Conservation (phyloP, 768 basidiomycete species). For the Suillus plorans region DNA sequence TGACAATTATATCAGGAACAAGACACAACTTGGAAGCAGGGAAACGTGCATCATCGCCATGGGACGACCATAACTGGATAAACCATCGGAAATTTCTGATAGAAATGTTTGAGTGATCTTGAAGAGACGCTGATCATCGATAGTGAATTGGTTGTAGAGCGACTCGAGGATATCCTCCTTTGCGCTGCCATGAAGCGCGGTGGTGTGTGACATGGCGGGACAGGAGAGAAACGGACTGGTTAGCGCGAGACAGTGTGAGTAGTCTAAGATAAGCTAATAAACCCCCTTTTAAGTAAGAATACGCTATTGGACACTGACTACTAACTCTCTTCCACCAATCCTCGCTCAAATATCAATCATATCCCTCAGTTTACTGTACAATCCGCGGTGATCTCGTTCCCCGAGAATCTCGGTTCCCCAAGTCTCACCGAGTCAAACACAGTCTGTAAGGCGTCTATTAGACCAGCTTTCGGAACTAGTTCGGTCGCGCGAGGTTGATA, state of each 20-base stretch:
- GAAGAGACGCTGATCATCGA: conserved; percentile 59
- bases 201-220: conserved; percentile 35
- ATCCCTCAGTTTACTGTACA: not conserved
- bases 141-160: conserved; percentile 72
- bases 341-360: not conserved
- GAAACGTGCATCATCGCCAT: conserved; percentile 88
- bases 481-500: not conserved
- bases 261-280: not conserved
- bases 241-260: not conserved
- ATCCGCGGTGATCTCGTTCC: not conserved
- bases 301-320: conserved; percentile 3
- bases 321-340: not conserved
- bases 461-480: not conserved
- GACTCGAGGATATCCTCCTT: conserved; percentile 54
- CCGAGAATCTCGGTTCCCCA: not conserved
- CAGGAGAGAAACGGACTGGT: not conserved
- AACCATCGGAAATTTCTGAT: conserved; percentile 73
- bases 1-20: not conserved
- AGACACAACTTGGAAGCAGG: not conserved
- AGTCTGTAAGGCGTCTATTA: not conserved
- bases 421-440: not conserved
- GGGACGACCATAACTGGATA: conserved; percentile 68
- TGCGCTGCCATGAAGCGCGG: conserved; percentile 41
- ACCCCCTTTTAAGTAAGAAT: conserved; percentile 1
- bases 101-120: conserved; percentile 79